Conservation (phyloP, 192 early-diverging fungal species). For the Paraglomus occultum region DNA sequence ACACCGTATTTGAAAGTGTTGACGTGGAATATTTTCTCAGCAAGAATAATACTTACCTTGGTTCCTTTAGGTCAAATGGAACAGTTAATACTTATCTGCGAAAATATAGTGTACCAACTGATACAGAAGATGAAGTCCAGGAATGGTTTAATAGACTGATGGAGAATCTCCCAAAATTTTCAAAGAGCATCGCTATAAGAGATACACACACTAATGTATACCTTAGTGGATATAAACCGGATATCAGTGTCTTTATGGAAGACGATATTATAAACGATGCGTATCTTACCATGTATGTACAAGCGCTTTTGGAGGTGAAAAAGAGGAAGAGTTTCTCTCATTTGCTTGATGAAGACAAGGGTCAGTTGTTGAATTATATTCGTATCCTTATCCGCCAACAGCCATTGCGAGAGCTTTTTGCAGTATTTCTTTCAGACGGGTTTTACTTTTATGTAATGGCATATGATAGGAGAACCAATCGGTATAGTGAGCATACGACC, state of each 20-base stretch:
- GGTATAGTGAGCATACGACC: background rate
- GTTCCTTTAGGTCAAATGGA: background rate
- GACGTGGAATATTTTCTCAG: conserved; percentile 4
- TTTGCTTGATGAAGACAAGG: conserved; percentile 4
- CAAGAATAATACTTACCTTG: background rate
- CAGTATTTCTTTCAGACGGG: conserved; percentile 15
- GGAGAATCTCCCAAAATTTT: background rate
- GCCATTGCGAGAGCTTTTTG: background rate
- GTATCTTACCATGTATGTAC: background rate
- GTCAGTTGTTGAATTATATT: background rate
- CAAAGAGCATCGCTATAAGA: background rate
- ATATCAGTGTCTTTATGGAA: background rate
- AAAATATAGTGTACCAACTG: background rate
- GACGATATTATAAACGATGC: background rate
- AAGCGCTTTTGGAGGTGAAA: background rate
- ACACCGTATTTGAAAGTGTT: background rate
- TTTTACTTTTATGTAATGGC: conserved; percentile 20
- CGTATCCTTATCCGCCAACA: background rate
- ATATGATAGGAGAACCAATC: conserved; percentile 9
- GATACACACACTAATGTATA: conserved; percentile 5
- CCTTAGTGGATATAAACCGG: conserved; percentile 3
- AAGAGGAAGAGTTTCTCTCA: background rate
- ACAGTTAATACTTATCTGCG: background rate
- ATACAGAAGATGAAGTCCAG: conserved; percentile 7
- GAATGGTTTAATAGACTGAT: conserved; percentile 5